These are phyloP conservation scores for Epichloe amarillans DNA, from an alignment of 2,329 filamentous ascomycete genomes.

Conservation along the genomic window DNA sequence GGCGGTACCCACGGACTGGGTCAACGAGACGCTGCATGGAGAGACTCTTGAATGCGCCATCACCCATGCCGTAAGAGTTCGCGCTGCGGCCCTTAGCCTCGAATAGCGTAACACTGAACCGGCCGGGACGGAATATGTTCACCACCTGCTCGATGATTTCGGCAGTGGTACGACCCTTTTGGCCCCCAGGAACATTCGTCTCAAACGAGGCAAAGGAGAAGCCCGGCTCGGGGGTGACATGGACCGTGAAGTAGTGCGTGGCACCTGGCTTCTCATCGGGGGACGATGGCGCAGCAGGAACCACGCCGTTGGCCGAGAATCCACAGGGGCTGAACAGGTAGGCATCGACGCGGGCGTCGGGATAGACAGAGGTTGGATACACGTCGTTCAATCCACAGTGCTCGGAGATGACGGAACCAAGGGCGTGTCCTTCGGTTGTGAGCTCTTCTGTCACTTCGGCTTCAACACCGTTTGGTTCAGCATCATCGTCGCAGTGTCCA, in stretches of 20 bases:
- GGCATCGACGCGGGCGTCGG: slow-evolving; percentile 85
- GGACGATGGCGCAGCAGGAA: slow-evolving; percentile 54
- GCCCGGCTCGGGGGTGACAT: slow-evolving; percentile 86
- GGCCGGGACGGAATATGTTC: slow-evolving; percentile 90
- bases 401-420: slow-evolving; percentile 87
- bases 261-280: slow-evolving; percentile 25
- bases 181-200: slow-evolving; percentile 90
- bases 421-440: slow-evolving; percentile 83
- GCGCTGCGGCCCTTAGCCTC: slow-evolving; percentile 59
- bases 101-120: slow-evolving; percentile 93
- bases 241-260: slow-evolving; percentile 93
- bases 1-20: slow-evolving; percentile 69
- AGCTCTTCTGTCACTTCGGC: slow-evolving; percentile 54
- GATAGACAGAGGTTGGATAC: slow-evolving; percentile 76
- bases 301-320: slow-evolving; percentile 91
- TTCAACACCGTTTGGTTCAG: slow-evolving; percentile 38
- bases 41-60: slow-evolving; percentile 24
- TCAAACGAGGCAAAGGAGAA: slow-evolving; percentile 98
- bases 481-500: slow-evolving; percentile 45
- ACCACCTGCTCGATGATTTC: slow-evolving; percentile 93
- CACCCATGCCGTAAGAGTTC: slow-evolving; percentile 25
- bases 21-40: slow-evolving; percentile 50
- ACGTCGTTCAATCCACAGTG: slow-evolving; percentile 78
- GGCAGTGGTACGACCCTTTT: slow-evolving; percentile 78
- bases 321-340: slow-evolving; percentile 95